A percentile compares a stretch with the other conserved stretches of the same genome.
Evolutionary conservation across 805 yeast genomes (phyloP).

Genomic region (Sugiyamaella floridensis): DNA sequence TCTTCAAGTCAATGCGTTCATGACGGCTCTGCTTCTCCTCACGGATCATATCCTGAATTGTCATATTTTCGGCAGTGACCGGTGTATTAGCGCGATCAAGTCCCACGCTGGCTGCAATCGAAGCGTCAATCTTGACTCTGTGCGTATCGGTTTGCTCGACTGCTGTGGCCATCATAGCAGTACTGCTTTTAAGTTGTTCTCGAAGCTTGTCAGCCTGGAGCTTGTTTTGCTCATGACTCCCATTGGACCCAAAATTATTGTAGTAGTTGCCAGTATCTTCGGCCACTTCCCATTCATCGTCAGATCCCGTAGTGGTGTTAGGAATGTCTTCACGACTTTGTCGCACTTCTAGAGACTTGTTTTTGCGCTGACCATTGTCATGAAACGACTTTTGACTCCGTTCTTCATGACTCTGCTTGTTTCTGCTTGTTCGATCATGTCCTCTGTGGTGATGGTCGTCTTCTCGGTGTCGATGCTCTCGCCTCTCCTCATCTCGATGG

Average conservation of each 20-base stretch:
- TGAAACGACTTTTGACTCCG: not conserved
- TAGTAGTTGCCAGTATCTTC: slow-evolving; percentile 11
- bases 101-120: not conserved
- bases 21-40: slow-evolving; percentile 25
- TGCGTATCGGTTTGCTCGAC: slow-evolving; percentile 5
- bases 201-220: slow-evolving; percentile 31
- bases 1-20: slow-evolving; percentile 24
- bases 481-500: not conserved
- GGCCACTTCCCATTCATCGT: slow-evolving; percentile 15
- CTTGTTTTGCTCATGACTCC: slow-evolving; percentile 25
- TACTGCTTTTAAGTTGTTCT: slow-evolving; percentile 28
- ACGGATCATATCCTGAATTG: slow-evolving; percentile 31
- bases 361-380: not conserved
- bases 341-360: not conserved
- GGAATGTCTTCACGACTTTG: too few species aligned
- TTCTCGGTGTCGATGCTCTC: not conserved
- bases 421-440: not conserved
- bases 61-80: slow-evolving; percentile 5
- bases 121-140: not conserved
- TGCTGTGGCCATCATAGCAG: slow-evolving; percentile 25
- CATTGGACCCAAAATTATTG: not conserved
- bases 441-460: not conserved
- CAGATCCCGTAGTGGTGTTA: not conserved
- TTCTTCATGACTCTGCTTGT: not conserved
- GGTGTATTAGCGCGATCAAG: slow-evolving; percentile 2